Base-by-base conservation (phyloP, 805 yeast species). In the Myxozyma vanderwaltii region DNA sequence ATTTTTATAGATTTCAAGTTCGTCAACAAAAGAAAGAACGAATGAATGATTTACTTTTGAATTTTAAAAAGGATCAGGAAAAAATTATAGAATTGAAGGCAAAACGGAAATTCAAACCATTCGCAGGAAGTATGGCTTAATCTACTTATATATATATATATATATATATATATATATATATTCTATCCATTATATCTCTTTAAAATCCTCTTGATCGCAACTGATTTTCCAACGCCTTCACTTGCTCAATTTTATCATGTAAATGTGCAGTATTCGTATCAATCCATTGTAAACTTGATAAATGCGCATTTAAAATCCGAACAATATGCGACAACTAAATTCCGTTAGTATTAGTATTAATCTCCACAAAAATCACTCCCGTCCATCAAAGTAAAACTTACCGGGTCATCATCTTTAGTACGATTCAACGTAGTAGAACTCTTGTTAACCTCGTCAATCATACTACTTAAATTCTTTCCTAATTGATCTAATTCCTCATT, bases 1-100 rank as follows among this genome's bases (percentile, higher is more conserved):
- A 95, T 75, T 94, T 94, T 78, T 94, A 94, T 78, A 81, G 96
- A 69, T 94, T 91, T 83, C 99, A 94, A 77, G 82, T 94, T 67
- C 85, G 99, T 74, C 96, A 94, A 72, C 82, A 84, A 70, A 92
- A 91, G 81, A 94, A 94, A 78, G 83, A 81, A 63, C 96, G 92
- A 74, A 90, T 94, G 89, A 89, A 89, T 71, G 91, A 89, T 55
- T 77, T 94, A 70, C 78, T 94, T 70, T 78, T 74, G 58, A 89
- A 91, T 71, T 94, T 91, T 76, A 90, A 89, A 72, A 85, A 84
- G 62, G 99, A 94, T 74, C 97, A 94, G 76, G 92, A 86, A 67
- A 85, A 85, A 72, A 88, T 94, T 54, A 82, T 81, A 66, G 74
- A 80, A 61, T 84, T 94, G 86, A 89, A 82, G 72, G 91, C 88